A percentile compares a stretch with the other conserved stretches of the same genome.
Conservation (phyloP, 1,284 basidiomycete species). For the Leccinum pachyderme region DNA sequence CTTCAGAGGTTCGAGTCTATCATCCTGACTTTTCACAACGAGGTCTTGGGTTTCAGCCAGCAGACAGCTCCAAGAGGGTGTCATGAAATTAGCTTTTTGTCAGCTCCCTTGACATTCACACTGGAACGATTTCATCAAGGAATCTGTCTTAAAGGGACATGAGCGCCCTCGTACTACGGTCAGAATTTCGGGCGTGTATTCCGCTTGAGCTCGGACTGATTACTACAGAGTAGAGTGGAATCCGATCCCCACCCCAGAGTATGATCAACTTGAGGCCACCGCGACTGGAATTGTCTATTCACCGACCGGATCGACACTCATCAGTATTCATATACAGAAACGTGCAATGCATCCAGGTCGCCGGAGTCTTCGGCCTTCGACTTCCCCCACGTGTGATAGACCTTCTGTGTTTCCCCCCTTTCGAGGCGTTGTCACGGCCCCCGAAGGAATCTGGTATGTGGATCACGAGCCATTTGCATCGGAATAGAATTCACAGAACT, state of each 20-base stretch:
- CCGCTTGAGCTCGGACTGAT: conserved; percentile 3
- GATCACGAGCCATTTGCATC: conserved; percentile 9
- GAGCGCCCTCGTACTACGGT: conserved; percentile 17
- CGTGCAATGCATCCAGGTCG: conserved; percentile 9
- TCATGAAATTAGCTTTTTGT: conserved; percentile 6
- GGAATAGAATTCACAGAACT: conserved; percentile 11
- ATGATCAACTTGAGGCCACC: conserved; percentile 17
- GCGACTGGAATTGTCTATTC: conserved; percentile 13
- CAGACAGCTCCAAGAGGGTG: neutral
- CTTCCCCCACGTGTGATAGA: conserved; percentile 23
- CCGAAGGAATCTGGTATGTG: conserved; percentile 1
- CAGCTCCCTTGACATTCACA: neutral
- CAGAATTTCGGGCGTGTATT: neutral
- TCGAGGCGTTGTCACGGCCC: conserved; percentile 11
- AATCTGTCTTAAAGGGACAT: too few relatives aligned
- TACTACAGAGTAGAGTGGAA: conserved; percentile 3
- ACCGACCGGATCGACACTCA: conserved; percentile 13
- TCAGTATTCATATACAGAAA: conserved; percentile 13
- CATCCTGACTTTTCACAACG: neutral
- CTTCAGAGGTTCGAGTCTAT: neutral
- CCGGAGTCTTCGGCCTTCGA: conserved; percentile 6
- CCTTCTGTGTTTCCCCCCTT: conserved; percentile 22
- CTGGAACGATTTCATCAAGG: neutral
- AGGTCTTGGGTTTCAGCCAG: neutral
- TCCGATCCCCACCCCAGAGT: too few relatives aligned